These are phyloP conservation scores for Stromatinia cepivora DNA, from an alignment of 2,329 filamentous ascomycete genomes.

Conservation along the genomic window DNA sequence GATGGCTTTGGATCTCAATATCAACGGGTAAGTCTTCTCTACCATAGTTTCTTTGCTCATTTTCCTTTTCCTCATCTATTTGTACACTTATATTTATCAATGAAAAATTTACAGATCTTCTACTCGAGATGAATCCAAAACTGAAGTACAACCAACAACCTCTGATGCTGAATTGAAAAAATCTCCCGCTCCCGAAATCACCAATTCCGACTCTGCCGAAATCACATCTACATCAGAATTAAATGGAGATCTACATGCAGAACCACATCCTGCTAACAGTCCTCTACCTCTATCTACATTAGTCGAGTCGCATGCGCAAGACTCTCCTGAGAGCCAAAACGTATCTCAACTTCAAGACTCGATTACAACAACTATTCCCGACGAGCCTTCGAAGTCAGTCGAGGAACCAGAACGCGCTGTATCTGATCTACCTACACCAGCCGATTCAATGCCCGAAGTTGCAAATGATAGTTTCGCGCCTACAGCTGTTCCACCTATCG, in stretches of 20 bases:
- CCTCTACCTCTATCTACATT: slow-evolving; percentile 1
- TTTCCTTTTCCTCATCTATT: slow-evolving; percentile 36
- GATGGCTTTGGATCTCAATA: slow-evolving; percentile 53
- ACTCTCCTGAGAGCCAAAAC: slow-evolving; percentile 11
- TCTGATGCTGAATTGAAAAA: slow-evolving; percentile 17
- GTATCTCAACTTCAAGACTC: slow-evolving; percentile 22
- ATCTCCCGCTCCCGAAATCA: slow-evolving; percentile 1
- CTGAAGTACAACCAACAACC: slow-evolving; percentile 19
- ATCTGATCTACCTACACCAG: slow-evolving; percentile 25
- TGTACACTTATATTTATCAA: slow-evolving; percentile 40
- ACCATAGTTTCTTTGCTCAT: slow-evolving; percentile 34
- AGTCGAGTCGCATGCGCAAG: slow-evolving; percentile 19
- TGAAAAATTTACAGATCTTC: slow-evolving; percentile 39
- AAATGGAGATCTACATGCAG: neutral
- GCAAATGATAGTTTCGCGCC: slow-evolving; percentile 32
- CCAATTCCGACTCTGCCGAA: slow-evolving; percentile 6
- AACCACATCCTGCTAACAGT: neutral
- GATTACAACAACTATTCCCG: slow-evolving; percentile 28
- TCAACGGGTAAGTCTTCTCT: slow-evolving; percentile 58
- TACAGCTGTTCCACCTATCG: slow-evolving; percentile 37
- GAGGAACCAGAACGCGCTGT: slow-evolving; percentile 9
- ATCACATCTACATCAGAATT: neutral
- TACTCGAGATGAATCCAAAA: slow-evolving; percentile 37
- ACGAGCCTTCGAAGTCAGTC: neutral
- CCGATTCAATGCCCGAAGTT: slow-evolving; percentile 32